Conservation (phyloP, 306 rosid genomes). For the Aeschynomene evenia region DNA sequence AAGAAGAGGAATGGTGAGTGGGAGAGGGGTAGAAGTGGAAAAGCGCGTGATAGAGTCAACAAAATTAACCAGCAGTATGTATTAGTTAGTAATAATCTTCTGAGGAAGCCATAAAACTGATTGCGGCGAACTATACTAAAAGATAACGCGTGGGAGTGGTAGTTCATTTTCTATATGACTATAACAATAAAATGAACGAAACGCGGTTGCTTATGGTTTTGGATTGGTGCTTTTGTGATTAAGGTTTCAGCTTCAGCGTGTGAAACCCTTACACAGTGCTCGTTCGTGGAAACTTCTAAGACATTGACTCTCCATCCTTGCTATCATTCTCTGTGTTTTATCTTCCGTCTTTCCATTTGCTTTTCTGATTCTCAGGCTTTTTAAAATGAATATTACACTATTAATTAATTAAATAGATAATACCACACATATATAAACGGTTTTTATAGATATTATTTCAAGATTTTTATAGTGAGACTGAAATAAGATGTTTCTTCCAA, state of each 20-base stretch:
- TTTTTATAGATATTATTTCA: too few species aligned
- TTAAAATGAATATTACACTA: too few species aligned
- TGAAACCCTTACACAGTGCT: neutral
- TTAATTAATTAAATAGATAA: too few species aligned
- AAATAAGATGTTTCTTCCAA: neutral
- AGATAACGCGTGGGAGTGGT: neutral
- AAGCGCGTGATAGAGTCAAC: constrained; percentile 22
- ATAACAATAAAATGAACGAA: neutral
- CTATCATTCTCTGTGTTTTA: neutral
- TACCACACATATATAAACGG: too few species aligned
- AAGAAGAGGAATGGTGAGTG: too few species aligned
- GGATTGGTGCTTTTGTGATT: neutral
- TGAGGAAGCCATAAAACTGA: neutral
- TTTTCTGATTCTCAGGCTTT: too few species aligned
- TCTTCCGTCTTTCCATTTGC: neutral
- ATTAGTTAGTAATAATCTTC: too few species aligned
- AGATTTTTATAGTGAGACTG: neutral
- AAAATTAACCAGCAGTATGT: neutral
- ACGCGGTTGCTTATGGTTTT: constrained; percentile 30
- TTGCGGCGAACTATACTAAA: neutral
- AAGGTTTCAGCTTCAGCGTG: neutral
- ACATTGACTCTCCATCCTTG: constrained; percentile 1
- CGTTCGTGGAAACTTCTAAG: constrained; percentile 25
- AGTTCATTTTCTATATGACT: too few species aligned
- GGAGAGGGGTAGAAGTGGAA: neutral